These are phyloP conservation scores for Phlyctochytrium planicorne DNA, from an alignment of 192 early-diverging fungal genomes.

Conservation along the genomic window DNA sequence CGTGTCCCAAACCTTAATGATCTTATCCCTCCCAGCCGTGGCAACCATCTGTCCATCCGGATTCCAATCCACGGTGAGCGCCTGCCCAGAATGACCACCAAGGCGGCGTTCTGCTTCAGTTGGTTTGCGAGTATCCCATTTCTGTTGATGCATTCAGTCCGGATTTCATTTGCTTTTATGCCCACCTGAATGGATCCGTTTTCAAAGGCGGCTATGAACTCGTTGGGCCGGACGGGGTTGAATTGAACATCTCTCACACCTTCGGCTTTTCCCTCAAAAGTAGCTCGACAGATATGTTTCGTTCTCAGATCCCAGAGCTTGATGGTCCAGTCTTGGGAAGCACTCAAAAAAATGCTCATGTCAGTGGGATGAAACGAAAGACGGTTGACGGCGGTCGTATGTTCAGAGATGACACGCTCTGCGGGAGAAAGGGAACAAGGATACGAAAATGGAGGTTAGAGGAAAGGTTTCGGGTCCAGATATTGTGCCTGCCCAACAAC, in stretches of 20 bases:
- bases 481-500: not conserved
- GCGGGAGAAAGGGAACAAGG: not conserved
- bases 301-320: conserved; percentile 79
- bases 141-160: conserved; percentile 43
- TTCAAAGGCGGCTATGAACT: conserved; percentile 81
- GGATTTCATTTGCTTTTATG: too few species aligned
- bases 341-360: conserved; percentile 66
- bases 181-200: conserved; percentile 72
- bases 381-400: conserved; percentile 72
- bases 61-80: conserved; percentile 74
- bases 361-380: conserved; percentile 75
- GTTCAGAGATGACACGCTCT: conserved; percentile 69
- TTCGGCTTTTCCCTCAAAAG: conserved; percentile 75
- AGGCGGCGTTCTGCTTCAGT: conserved; percentile 60
- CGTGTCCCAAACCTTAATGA: conserved; percentile 66
- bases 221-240: conserved; percentile 52
- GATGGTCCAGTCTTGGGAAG: conserved; percentile 72
- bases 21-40: conserved; percentile 73
- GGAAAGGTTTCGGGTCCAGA: conserved; percentile 2
- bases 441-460: not conserved
- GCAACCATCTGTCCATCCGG: conserved; percentile 68
- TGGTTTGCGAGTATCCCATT: conserved; percentile 77
- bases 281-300: conserved; percentile 40
- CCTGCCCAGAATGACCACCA: conserved; percentile 70
- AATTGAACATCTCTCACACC: conserved; percentile 80